A percentile compares a stretch with the other conserved stretches of the same genome.
Evolutionary conservation across 768 basidiomycete genomes (phyloP).

Genomic region (Udeniomyces megalosporus): DNA sequence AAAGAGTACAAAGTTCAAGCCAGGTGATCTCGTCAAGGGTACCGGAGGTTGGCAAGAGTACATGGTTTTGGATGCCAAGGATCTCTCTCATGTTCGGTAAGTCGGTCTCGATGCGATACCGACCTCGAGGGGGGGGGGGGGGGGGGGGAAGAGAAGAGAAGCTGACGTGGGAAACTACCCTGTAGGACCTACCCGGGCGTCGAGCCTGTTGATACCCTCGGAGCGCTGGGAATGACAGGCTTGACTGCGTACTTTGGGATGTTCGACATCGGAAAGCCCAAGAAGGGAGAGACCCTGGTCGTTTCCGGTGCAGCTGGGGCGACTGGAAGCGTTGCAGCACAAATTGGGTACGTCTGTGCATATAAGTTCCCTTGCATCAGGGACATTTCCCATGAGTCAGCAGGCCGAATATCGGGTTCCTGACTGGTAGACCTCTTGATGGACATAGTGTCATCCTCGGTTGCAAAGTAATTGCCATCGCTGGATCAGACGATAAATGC

Average conservation of each 20-base stretch:
- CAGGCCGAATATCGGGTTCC: too few species aligned
- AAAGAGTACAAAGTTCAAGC: constrained; percentile 38
- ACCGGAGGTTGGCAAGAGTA: constrained; percentile 61
- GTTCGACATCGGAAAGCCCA: constrained; percentile 58
- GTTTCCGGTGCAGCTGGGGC: constrained; percentile 85
- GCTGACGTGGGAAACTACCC: too few species aligned
- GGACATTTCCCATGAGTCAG: too few species aligned
- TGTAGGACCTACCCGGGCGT: background rate
- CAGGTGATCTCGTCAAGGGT: constrained; percentile 56
- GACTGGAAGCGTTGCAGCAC: constrained; percentile 46
- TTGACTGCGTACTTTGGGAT: constrained; percentile 37
- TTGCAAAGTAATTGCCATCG: constrained; percentile 66
- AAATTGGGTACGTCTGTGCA: background rate
- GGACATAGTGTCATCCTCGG: background rate
- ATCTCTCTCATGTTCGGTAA: constrained; percentile 41
- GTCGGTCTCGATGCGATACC: background rate
- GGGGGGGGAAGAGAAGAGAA: too few species aligned
- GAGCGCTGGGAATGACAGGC: background rate
- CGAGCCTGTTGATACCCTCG: background rate
- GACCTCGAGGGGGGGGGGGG: too few species aligned
- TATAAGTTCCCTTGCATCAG: background rate
- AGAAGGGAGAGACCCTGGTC: constrained; percentile 68
- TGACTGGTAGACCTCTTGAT: background rate
- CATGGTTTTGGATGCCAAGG: constrained; percentile 42
- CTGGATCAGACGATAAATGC: constrained; percentile 70